phyloP scores from a whole-genome alignment of 2,329 filamentous ascomycete species.

The Parafenestella ontariensis region DNA sequence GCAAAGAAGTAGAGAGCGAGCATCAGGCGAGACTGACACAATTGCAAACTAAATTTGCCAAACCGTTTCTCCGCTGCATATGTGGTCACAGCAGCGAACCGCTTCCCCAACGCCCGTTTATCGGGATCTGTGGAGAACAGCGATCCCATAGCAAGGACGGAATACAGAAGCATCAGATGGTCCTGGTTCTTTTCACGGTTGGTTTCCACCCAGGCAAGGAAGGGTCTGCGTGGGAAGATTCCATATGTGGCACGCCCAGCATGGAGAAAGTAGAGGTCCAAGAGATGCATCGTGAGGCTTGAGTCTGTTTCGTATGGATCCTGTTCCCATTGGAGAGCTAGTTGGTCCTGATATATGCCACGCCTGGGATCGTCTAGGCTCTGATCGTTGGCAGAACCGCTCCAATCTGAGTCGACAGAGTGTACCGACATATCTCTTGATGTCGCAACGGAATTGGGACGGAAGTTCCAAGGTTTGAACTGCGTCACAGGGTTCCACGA shows the following conservation, averaged over 20 bases:
- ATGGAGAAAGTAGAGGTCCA: constrained; percentile 65
- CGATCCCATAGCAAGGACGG: constrained; percentile 64
- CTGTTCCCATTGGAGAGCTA: constrained; percentile 53
- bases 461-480: constrained; percentile 36
- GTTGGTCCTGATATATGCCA: constrained; percentile 42
- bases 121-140: constrained; percentile 60
- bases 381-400: constrained; percentile 36
- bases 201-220: constrained; percentile 62
- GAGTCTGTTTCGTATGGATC: constrained; percentile 63
- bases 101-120: constrained; percentile 53
- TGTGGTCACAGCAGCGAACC: constrained; percentile 63
- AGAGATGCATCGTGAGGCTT: constrained; percentile 58
- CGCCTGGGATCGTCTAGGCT: constrained; percentile 37
- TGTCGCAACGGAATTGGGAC: constrained; percentile 28
- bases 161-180: constrained; percentile 67
- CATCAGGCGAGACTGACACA: constrained; percentile 72
- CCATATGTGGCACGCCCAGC: constrained; percentile 62
- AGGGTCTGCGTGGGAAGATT: constrained; percentile 63
- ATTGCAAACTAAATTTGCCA: constrained; percentile 64
- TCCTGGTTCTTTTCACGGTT: constrained; percentile 57
- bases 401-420: constrained; percentile 45
- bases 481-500: constrained; percentile 36
- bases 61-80: constrained; percentile 62
- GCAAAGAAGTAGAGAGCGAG: constrained; percentile 72
- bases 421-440: constrained; percentile 44